Evolutionary conservation across 129 eudicot species (phyloP).

Genomic region (Arctium minus): DNA sequence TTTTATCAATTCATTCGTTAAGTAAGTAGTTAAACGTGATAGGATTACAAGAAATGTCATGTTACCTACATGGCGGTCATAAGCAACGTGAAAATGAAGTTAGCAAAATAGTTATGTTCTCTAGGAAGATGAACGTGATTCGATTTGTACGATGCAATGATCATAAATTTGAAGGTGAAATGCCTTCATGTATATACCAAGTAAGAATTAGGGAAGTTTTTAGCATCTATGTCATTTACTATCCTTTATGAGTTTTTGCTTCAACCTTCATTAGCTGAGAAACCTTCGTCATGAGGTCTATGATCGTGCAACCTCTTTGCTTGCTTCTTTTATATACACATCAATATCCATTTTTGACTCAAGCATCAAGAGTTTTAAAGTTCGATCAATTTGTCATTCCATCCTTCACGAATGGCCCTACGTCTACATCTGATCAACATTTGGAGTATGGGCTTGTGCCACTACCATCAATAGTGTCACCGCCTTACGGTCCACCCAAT

Average conservation of each 20-base stretch:
- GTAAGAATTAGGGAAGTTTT: not conserved
- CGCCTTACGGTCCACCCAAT: not conserved
- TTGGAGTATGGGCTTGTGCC: no score
- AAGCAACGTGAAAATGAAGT: not conserved
- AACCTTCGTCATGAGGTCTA: not conserved
- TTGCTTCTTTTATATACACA: not conserved
- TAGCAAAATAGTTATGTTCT: not conserved
- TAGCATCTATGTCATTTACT: not conserved
- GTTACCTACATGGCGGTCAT: no score
- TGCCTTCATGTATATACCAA: not conserved
- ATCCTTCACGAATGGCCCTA: not conserved
- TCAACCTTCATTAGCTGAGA: not conserved
- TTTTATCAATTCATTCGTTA: no score
- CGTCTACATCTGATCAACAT: not conserved
- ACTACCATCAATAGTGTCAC: not conserved
- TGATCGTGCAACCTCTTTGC: not conserved
- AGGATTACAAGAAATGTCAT: no score
- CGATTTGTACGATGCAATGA: not conserved
- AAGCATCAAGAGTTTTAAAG: slow-evolving; percentile 9
- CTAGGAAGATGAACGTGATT: not conserved
- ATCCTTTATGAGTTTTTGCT: not conserved
- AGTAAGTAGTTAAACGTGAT: no score
- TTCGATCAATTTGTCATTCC: not conserved
- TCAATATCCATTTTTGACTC: not conserved
- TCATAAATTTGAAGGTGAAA: not conserved